Base-by-base conservation (phyloP, 2,329 filamentous ascomycete genomes). In the Aspergillus hortae region DNA sequence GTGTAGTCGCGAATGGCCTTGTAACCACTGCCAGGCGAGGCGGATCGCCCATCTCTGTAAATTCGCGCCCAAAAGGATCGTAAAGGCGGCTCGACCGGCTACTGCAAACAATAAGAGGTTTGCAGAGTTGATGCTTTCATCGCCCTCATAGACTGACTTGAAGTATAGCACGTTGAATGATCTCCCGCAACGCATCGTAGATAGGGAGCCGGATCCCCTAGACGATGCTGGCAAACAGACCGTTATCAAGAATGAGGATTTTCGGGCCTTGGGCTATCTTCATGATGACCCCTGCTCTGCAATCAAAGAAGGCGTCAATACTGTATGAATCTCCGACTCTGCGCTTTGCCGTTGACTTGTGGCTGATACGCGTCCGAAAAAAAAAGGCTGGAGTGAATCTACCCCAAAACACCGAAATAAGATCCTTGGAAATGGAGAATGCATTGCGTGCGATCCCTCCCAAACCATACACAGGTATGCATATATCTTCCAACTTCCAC, bases 1-100 rank as follows among this genome's bases (percentile, higher is more conserved):
- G 76, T 80, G 77, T 58, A 77, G 72, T 53, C 72, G 75, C 32
- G 68, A 77, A 59, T 80, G 77, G 72, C 77, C 77, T 2, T 80
- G 77, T 59, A 77, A 78, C 54, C 76, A 79, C 56, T 80, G 77
- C 56, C 71, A 75, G 55, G 64, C 73, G 30, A 67, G 77, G 56
- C 74, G 73, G 51, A 74, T 79, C 1, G 71, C 77, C 30, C 77
- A 79, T 64, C 61, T 77, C 3, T 80, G 77, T 59, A 72, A 74
- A 49, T 79, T 78, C 58, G 60, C 65, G 0, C 59, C 62, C 23
- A 75, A 70, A 50, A 72, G 68, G 23, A 44, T 56, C 11, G 23
- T 50, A 23, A 56, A 51, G 21, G 27, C 41, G 33, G 15, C 49
- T 10, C 15, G 44, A 11, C 41, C 42, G 19, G 40, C 40, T 42